These are phyloP conservation scores for Thelonectria discophora DNA, from an alignment of 2,329 filamentous ascomycete genomes.

Conservation along the genomic window DNA sequence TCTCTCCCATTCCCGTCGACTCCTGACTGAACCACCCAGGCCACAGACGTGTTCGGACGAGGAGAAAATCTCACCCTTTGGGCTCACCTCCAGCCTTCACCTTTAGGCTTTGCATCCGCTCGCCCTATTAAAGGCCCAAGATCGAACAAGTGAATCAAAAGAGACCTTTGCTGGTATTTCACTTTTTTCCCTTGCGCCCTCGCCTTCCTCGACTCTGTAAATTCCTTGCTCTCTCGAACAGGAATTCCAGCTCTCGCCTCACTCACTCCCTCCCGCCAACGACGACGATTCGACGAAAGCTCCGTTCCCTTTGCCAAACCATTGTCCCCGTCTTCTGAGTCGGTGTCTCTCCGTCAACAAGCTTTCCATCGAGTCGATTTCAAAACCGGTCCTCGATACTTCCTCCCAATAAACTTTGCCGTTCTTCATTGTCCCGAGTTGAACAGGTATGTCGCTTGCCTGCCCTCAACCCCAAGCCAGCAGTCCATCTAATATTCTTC, in stretches of 20 bases:
- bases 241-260: conserved; percentile 47
- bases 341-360: conserved; percentile 22
- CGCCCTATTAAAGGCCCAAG: conserved; percentile 43
- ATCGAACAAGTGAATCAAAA: conserved; percentile 45
- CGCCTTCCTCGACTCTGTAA: conserved; percentile 38
- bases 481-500: conserved; percentile 41
- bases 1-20: conserved; percentile 54
- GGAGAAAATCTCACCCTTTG: conserved; percentile 44
- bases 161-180: conserved; percentile 54
- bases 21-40: conserved; percentile 55
- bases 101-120: conserved; percentile 32
- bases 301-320: conserved; percentile 42
- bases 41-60: conserved; percentile 47
- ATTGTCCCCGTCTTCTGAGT: conserved; percentile 20
- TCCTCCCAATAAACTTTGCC: conserved; percentile 5
- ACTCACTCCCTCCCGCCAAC: conserved; percentile 36
- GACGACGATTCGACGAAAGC: conserved; percentile 38
- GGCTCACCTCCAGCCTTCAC: conserved; percentile 36
- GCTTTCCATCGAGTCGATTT: conserved; percentile 25
- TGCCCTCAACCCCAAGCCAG: conserved; percentile 24
- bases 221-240: conserved; percentile 56
- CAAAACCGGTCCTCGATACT: too few relatives aligned
- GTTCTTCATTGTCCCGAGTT: conserved; percentile 20
- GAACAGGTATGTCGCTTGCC: conserved; percentile 41
- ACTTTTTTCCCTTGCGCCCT: conserved; percentile 39